A percentile compares a stretch with the other conserved stretches of the same genome.
Evolutionary conservation across 495 filamentous ascomycete genomes (phyloP).

Genomic region (Neurospora sp.): DNA sequence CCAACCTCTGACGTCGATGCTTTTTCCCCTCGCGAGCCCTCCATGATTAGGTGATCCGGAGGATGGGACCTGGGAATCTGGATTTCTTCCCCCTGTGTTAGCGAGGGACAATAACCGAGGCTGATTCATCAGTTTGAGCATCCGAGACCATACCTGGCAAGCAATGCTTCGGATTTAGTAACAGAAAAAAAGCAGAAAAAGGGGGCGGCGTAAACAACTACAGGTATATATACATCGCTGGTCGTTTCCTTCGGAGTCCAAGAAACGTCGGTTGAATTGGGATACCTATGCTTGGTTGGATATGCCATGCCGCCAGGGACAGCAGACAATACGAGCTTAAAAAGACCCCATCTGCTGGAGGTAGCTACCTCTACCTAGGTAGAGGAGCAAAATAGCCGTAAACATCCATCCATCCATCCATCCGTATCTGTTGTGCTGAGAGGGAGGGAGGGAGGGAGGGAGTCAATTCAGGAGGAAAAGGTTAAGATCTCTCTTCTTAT

Average conservation of each 20-base stretch:
- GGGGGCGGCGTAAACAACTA: not conserved
- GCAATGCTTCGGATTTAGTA: not conserved
- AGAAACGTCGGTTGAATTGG: not conserved
- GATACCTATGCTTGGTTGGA: no score
- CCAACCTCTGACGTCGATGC: not conserved
- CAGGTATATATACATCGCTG: not conserved
- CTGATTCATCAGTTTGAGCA: not conserved
- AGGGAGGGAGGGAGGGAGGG: no score
- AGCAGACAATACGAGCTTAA: no score
- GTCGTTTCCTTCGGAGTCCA: not conserved
- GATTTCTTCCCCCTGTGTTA: not conserved
- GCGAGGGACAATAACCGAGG: not conserved
- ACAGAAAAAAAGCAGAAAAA: not conserved
- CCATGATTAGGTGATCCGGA: not conserved
- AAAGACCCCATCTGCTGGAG: no score
- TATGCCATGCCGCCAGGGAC: no score
- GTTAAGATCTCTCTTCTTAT: no score
- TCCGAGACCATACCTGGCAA: not conserved
- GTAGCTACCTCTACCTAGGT: no score
- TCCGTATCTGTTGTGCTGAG: no score
- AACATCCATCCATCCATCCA: no score
- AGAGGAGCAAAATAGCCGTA: no score
- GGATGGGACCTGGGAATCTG: not conserved
- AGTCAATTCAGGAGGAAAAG: no score
- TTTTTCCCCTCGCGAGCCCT: not conserved